phyloP scores from a whole-genome alignment of 495 filamentous ascomycete species.

The Talaromyces thailandensis region DNA sequence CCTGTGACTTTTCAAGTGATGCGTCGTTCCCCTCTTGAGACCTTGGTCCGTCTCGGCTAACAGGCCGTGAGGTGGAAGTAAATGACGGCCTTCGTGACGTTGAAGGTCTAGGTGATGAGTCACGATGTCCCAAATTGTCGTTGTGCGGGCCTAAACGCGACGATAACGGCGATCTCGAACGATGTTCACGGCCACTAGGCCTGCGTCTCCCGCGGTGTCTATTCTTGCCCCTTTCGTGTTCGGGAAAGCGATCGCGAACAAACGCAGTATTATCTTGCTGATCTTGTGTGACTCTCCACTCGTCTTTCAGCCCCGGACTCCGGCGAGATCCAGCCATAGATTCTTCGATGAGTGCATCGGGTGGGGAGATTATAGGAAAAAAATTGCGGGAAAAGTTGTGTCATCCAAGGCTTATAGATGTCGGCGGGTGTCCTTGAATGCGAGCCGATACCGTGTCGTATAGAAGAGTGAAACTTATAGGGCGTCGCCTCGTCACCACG shows the following conservation, averaged over 20 bases:
- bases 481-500: conserved; percentile 9
- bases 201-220: conserved; percentile 29
- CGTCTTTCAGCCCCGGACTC: conserved; percentile 49
- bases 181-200: conserved; percentile 19
- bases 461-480: conserved; percentile 9
- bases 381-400: neutral
- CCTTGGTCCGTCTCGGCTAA: neutral
- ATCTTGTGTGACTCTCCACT: conserved; percentile 44
- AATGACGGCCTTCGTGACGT: conserved; percentile 2
- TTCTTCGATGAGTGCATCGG: conserved; percentile 34
- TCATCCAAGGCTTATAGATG: neutral
- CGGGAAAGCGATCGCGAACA: conserved; percentile 12
- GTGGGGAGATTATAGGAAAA: conserved; percentile 13
- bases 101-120: neutral
- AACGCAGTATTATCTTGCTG: conserved; percentile 12
- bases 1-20: conserved; percentile 10
- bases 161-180: conserved; percentile 12
- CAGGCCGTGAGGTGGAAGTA: neutral
- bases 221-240: conserved; percentile 21
- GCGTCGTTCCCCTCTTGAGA: conserved; percentile 15
- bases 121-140: neutral
- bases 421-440: conserved; percentile 4
- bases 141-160: neutral
- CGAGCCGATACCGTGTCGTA: conserved; percentile 8
- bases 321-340: conserved; percentile 50